phyloP scores from a whole-genome alignment of 176 grass and related monocot genomes.

The Oryza officinalis region DNA sequence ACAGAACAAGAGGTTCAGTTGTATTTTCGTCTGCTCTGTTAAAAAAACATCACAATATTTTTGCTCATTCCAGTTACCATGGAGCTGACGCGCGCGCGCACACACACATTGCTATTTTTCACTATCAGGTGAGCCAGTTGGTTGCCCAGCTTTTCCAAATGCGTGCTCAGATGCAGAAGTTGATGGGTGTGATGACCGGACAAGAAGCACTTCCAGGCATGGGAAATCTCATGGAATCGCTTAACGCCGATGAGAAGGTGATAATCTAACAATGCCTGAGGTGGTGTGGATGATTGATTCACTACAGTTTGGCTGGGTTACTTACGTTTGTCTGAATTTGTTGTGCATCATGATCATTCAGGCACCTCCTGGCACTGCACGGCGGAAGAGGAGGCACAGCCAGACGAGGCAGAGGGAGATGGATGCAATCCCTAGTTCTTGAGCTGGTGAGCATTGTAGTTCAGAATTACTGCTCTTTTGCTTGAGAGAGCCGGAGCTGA shows the following conservation, averaged over 20 bases:
- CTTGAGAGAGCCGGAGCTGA: not conserved
- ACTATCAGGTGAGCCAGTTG: conserved; percentile 82
- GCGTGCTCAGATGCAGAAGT: conserved; percentile 71
- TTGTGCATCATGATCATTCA: conserved; percentile 11
- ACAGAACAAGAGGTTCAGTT: conserved; percentile 38
- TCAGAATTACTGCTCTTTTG: not conserved
- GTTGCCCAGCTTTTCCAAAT: conserved; percentile 90
- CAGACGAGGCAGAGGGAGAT: conserved; percentile 33
- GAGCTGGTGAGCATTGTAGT: conserved; percentile 25
- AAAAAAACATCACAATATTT: not conserved
- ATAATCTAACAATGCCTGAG: not conserved
- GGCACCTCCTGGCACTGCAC: conserved; percentile 54
- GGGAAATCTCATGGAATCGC: conserved; percentile 50
- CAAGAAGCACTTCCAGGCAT: conserved; percentile 53
- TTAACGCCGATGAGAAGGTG: conserved; percentile 52
- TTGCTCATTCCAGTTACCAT: not conserved
- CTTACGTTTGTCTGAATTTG: not conserved
- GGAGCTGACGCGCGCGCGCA: not conserved
- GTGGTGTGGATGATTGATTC: not conserved
- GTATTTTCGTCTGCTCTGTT: not conserved
- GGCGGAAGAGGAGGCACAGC: conserved; percentile 42
- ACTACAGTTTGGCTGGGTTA: not conserved
- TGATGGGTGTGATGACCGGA: conserved; percentile 53
- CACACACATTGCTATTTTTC: not conserved
- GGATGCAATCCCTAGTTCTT: conserved; percentile 34